Base-by-base conservation (phyloP, 176 grass and related monocot species). In the Luzula sylvatica region DNA sequence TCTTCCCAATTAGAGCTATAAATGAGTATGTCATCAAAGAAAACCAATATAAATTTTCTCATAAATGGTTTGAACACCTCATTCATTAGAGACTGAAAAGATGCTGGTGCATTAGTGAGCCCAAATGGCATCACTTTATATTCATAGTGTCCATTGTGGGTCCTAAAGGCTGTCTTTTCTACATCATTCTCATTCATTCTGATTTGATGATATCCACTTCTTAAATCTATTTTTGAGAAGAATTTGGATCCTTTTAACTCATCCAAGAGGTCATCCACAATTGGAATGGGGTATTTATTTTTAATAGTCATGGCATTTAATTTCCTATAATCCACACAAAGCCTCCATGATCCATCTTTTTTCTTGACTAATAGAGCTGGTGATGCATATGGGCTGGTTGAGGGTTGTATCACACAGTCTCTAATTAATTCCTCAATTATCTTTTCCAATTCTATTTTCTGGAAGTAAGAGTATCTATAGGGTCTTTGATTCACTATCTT, bases 241-340 rank as follows among this genome's bases (percentile, higher is more conserved):
- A 26, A 5, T 7, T 28, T n/a, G 8, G 22, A 7, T 8, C 22
- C 52, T 27, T 55, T 23, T n/a, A 55, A 55, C n/a, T 55, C 52
- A 30, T 55, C 24, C 5, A 55, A 29, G 1, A 55, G 23, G 16
- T 29, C 52, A 27, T 55, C 52, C 8, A 55, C 27, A 26, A 27
- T 7, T 13, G 22, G 12, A 18, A 55, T 55, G 5, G 25, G 52
- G 22, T 55, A 65, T 26, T 48, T 65, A 0, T 51, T 32, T 5
- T 65, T 65, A 8, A 50, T 38, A 0, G 44, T 65, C 1, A 12
- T 20, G 1, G 7, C 50, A 21, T 40, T 55, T 1, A 68, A 20
- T 3, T 20, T 40, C 9, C 48, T 14, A 20, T 48, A 65, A 30
- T 65, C 60, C 14, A 63, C 23, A 25, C 58, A 63, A 8, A 63